Conservation (phyloP, 805 yeast genomes). For the Kuraishia hungarica region DNA sequence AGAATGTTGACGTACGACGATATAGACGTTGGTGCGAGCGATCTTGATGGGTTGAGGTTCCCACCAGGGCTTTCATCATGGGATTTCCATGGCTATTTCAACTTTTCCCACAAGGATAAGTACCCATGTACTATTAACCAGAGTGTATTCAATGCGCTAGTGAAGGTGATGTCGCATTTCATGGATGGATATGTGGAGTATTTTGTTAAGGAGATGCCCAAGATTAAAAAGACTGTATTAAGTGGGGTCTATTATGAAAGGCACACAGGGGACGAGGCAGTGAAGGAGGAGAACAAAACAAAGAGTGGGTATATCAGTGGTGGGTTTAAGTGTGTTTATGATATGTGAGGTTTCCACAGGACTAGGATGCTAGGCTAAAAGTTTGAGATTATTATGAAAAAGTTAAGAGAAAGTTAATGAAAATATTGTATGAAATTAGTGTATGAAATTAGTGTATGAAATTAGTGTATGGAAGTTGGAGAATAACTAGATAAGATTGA, state of each 20-base stretch:
- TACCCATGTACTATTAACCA: slow-evolving; percentile 35
- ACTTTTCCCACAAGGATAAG: slow-evolving; percentile 29
- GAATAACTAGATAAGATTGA: no score
- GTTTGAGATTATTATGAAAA: no score
- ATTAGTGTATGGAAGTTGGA: no score
- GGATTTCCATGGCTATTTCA: slow-evolving; percentile 41
- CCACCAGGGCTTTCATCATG: slow-evolving; percentile 29
- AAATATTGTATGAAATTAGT: no score
- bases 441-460: no score
- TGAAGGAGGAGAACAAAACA: not conserved
- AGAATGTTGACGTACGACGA: slow-evolving; percentile 19
- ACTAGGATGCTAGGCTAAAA: no score
- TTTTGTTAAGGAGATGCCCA: slow-evolving; percentile 24
- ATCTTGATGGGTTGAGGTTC: slow-evolving; percentile 18
- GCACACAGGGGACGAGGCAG: not conserved
- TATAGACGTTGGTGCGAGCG: slow-evolving; percentile 16
- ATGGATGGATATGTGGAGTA: slow-evolving; percentile 30
- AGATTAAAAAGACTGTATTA: not conserved
- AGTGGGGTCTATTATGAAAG: not conserved
- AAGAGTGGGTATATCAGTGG: not conserved
- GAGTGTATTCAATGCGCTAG: slow-evolving; percentile 30
- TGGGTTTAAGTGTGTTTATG: not conserved
- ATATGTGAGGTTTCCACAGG: not conserved
- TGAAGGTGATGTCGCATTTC: slow-evolving; percentile 37
- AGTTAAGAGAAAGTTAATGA: no score